These are phyloP conservation scores for Acer yangbiense DNA, from an alignment of 345 rosid genomes.

Conservation along the genomic window DNA sequence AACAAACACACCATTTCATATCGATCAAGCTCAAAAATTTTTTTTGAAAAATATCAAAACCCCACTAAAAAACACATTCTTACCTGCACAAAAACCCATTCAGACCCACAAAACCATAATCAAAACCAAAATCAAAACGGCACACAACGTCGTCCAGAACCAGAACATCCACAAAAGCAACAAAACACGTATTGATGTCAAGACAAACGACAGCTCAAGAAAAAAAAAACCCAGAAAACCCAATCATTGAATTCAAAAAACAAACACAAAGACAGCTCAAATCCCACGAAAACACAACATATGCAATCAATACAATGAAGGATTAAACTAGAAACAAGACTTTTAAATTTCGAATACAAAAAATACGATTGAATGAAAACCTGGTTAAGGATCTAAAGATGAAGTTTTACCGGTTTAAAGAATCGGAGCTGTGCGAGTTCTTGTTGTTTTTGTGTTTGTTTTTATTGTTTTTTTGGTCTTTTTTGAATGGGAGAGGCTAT, in stretches of 20 bases:
- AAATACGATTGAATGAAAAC: background rate
- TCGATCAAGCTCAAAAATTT: background rate
- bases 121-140: background rate
- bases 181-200: background rate
- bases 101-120: background rate
- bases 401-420: background rate
- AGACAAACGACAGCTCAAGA: background rate
- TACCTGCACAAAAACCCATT: background rate
- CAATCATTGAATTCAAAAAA: background rate
- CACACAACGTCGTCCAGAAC: background rate
- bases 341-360: constrained; percentile 2
- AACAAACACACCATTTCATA: background rate
- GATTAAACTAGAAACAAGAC: background rate
- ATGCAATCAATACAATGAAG: background rate
- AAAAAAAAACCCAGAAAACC: constrained; percentile 5
- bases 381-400: background rate
- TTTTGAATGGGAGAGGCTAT: background rate
- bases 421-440: background rate
- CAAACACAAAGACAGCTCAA: constrained; percentile 9
- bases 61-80: background rate
- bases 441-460: background rate
- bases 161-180: background rate
- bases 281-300: constrained; percentile 1
- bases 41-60: background rate
- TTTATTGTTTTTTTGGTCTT: background rate